A percentile compares a stretch with the other conserved stretches of the same genome.
phyloP scores from a whole-genome alignment of 257 asterid species.

The Solanum habrochaites region DNA sequence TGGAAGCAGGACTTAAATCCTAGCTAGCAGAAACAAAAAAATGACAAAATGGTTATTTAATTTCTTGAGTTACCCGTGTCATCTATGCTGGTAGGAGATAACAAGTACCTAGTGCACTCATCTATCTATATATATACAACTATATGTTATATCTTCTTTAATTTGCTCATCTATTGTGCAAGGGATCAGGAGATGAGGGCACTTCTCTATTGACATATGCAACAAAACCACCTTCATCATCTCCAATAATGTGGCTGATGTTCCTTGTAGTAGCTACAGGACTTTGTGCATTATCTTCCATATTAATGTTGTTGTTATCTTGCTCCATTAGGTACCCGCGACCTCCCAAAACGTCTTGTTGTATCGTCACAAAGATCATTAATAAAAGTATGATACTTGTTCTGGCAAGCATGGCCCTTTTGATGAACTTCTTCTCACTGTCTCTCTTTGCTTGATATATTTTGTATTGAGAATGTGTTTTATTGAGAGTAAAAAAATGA shows the following conservation, averaged over 20 bases:
- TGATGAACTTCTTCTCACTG: neutral
- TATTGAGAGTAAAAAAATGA: neutral
- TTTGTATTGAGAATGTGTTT: neutral
- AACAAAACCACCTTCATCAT: constrained; percentile 14
- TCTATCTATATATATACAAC: neutral
- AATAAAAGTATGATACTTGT: neutral
- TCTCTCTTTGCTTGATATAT: neutral
- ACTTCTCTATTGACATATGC: constrained; percentile 24
- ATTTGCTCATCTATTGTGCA: constrained; percentile 16
- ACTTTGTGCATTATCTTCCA: neutral
- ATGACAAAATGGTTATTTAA: neutral
- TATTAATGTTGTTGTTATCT: neutral
- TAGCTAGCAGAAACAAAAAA: neutral
- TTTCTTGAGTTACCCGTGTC: neutral
- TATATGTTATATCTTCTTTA: neutral
- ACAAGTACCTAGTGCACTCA: neutral
- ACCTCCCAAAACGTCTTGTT: constrained; percentile 13
- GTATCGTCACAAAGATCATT: constrained; percentile 3
- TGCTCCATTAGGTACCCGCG: constrained; percentile 2
- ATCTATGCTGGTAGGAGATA: neutral
- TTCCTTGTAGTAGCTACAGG: neutral
- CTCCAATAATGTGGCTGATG: neutral
- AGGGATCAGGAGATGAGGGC: constrained; percentile 35
- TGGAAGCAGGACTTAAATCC: neutral
- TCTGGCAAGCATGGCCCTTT: constrained; percentile 1